A percentile compares a stretch with the other conserved stretches of the same genome.
These are phyloP conservation scores for Pulveroboletus frians DNA, from an alignment of 768 basidiomycete species.

Conservation along the genomic window DNA sequence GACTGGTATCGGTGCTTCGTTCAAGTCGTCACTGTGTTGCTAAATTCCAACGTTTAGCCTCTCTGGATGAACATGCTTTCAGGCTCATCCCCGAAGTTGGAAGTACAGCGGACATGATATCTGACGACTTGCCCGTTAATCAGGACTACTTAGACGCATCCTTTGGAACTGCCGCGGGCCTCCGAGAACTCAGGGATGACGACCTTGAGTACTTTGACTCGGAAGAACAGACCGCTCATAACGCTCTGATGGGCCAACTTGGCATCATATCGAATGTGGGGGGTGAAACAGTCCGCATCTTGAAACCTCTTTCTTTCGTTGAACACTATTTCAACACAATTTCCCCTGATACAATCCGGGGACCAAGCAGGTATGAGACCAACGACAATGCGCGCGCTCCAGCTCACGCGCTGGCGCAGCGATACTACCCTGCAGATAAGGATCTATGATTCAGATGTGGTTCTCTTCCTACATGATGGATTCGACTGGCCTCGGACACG, in stretches of 20 bases:
- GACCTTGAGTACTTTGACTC: slow-evolving; percentile 64
- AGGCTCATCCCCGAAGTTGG: slow-evolving; percentile 68
- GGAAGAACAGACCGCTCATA: slow-evolving; percentile 15
- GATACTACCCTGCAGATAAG: slow-evolving; percentile 50
- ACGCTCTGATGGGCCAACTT: slow-evolving; percentile 26
- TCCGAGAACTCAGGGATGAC: slow-evolving; percentile 67
- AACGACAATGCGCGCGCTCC: neutral
- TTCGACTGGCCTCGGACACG: slow-evolving; percentile 92
- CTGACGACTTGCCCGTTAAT: slow-evolving; percentile 88
- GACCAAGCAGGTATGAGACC: slow-evolving; percentile 41
- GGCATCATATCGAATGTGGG: slow-evolving; percentile 58
- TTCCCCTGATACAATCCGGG: slow-evolving; percentile 48
- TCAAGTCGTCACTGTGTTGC: neutral
- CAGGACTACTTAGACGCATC: slow-evolving; percentile 82
- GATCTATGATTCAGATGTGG: slow-evolving; percentile 56
- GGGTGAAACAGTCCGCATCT: slow-evolving; percentile 82
- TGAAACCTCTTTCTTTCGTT: slow-evolving; percentile 58
- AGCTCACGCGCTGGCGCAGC: slow-evolving; percentile 33
- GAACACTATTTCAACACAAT: slow-evolving; percentile 73
- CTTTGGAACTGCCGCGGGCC: slow-evolving; percentile 71
- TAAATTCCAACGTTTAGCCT: slow-evolving; percentile 39
- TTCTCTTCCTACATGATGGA: slow-evolving; percentile 80
- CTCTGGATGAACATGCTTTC: slow-evolving; percentile 83
- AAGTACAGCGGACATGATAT: slow-evolving; percentile 79
- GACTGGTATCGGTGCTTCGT: slow-evolving; percentile 24